phyloP scores from a whole-genome alignment of 192 early-diverging fungal species.

The Podila clonocystis region DNA sequence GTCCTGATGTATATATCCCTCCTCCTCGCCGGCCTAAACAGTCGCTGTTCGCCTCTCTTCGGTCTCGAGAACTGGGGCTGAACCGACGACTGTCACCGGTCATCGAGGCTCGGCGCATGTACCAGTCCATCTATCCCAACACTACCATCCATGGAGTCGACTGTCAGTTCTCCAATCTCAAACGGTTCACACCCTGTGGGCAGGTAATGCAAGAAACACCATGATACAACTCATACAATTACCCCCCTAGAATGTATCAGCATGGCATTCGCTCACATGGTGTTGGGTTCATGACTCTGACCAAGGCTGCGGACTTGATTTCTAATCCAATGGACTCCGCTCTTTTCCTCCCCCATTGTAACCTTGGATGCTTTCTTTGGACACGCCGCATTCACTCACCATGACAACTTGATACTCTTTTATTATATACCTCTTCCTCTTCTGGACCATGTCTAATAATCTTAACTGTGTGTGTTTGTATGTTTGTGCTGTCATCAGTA shows the following conservation, averaged over 20 bases:
- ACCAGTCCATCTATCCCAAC: conserved; percentile 42
- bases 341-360: neutral
- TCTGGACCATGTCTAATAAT: neutral
- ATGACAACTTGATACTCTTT: neutral
- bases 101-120: conserved; percentile 21
- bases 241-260: neutral
- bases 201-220: conserved; percentile 10
- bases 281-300: neutral
- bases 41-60: conserved; percentile 20
- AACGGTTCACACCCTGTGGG: conserved; percentile 46
- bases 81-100: conserved; percentile 22
- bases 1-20: conserved; percentile 11
- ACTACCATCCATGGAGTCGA: conserved; percentile 42
- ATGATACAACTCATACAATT: neutral
- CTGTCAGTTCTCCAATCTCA: conserved; percentile 42
- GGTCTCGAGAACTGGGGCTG: conserved; percentile 25
- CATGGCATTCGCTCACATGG: neutral
- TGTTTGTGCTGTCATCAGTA: conserved; percentile 10
- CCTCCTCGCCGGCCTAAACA: conserved; percentile 24
- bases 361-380: neutral
- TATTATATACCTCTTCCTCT: neutral
- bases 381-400: too few species aligned
- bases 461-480: neutral
- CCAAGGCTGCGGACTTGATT: conserved; percentile 10
- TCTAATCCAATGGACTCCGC: conserved; percentile 15